These are phyloP conservation scores for Colletotrichum aenigma DNA, from an alignment of 2,329 filamentous ascomycete species.

Conservation along the genomic window DNA sequence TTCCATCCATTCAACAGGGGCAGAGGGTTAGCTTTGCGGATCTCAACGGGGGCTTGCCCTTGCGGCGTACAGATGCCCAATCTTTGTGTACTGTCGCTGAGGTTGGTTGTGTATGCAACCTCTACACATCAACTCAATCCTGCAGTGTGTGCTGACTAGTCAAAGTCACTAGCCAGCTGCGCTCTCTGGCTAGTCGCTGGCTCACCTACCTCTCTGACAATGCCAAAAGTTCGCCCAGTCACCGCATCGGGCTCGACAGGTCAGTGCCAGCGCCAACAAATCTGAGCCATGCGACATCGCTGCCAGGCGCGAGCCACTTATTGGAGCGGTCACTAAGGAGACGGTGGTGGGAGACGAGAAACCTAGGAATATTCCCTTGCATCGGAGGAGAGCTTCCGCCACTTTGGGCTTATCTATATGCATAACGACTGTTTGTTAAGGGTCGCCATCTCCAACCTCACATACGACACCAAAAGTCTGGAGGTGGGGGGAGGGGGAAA, in stretches of 20 bases:
- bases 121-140: neutral
- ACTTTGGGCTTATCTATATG: slow-evolving; percentile 3
- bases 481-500: neutral
- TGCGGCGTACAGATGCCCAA: neutral
- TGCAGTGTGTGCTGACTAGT: neutral
- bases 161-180: neutral
- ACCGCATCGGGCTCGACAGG: neutral
- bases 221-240: slow-evolving; percentile 1
- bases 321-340: neutral
- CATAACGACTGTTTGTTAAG: neutral
- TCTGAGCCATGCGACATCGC: neutral
- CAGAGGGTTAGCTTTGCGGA: neutral
- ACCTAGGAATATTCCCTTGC: neutral
- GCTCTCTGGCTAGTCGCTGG: neutral
- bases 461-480: neutral
- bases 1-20: neutral
- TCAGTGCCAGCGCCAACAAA: neutral
- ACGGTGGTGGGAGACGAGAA: neutral
- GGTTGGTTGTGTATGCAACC: neutral
- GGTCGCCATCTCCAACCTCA: neutral
- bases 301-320: neutral
- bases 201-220: neutral
- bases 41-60: neutral
- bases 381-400: neutral
- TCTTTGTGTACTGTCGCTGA: neutral